A percentile compares a stretch with the other conserved stretches of the same genome.
Conservation (phyloP, 345 rosid species). For the Acer negundo region DNA sequence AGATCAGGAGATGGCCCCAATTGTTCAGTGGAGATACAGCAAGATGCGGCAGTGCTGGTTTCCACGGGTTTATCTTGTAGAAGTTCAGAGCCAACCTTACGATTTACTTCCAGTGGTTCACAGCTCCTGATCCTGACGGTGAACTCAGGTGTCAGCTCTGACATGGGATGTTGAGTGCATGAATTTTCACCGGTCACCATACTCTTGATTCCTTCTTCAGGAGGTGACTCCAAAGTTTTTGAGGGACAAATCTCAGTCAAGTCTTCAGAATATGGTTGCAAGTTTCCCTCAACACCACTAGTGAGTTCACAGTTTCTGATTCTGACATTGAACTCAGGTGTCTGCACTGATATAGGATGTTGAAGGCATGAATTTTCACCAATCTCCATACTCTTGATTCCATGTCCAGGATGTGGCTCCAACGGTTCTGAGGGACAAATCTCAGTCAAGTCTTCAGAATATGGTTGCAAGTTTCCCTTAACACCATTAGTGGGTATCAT, state of each 20-base stretch:
- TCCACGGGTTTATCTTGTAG: conserved; percentile 10
- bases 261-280: conserved; percentile 16
- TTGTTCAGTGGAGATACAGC: conserved; percentile 9
- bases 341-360: conserved; percentile 12
- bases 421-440: conserved; percentile 18
- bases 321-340: conserved; percentile 8
- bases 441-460: conserved; percentile 22
- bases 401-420: conserved; percentile 18
- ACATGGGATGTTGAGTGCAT: conserved; percentile 19
- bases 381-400: conserved; percentile 11
- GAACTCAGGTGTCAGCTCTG: neutral
- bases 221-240: conserved; percentile 18
- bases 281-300: conserved; percentile 19
- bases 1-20: conserved; percentile 7
- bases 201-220: conserved; percentile 15
- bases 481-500: conserved; percentile 9
- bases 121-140: neutral
- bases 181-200: conserved; percentile 20
- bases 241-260: conserved; percentile 17
- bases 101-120: conserved; percentile 26
- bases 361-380: conserved; percentile 20
- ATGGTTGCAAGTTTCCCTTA: conserved; percentile 19
- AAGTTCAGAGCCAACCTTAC: conserved; percentile 11
- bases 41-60: neutral
- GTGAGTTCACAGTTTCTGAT: conserved; percentile 16